A percentile compares a stretch with the other conserved stretches of the same genome.
Conservation (phyloP, 768 basidiomycete species). For the Amanita subjunquillea region DNA sequence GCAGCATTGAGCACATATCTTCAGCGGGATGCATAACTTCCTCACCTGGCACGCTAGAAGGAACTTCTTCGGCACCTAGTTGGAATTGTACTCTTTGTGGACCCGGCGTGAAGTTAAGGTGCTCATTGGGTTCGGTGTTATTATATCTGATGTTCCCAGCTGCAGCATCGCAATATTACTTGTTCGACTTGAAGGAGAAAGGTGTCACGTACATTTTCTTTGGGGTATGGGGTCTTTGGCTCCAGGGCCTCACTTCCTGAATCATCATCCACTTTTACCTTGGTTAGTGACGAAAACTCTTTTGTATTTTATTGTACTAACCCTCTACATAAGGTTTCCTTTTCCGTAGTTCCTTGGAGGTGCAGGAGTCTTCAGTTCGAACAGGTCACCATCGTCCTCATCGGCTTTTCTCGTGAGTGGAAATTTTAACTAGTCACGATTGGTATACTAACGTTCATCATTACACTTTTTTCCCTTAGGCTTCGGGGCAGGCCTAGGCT, state of each 20-base stretch:
- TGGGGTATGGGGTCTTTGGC: neutral
- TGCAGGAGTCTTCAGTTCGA: neutral
- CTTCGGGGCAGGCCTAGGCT: neutral
- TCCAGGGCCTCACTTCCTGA: neutral
- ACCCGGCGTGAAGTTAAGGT: neutral
- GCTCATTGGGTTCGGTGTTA: neutral
- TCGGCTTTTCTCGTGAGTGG: neutral
- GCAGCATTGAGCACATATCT: neutral
- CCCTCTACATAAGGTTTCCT: neutral
- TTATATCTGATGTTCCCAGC: neutral
- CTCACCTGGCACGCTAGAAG: neutral
- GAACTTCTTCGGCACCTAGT: neutral
- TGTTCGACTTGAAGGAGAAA: neutral
- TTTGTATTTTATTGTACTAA: neutral
- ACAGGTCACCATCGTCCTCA: neutral
- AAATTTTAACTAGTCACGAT: neutral
- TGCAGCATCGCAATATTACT: neutral
- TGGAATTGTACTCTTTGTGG: neutral
- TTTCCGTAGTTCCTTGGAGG: neutral
- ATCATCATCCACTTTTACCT: neutral
- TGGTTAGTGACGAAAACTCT: neutral
- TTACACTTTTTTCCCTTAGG: neutral
- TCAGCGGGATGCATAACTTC: neutral
- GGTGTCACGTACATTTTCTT: neutral
- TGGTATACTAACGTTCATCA: neutral